phyloP scores from a whole-genome alignment of 2,329 filamentous ascomycete species.

The Ceratocystis lukuohia region DNA sequence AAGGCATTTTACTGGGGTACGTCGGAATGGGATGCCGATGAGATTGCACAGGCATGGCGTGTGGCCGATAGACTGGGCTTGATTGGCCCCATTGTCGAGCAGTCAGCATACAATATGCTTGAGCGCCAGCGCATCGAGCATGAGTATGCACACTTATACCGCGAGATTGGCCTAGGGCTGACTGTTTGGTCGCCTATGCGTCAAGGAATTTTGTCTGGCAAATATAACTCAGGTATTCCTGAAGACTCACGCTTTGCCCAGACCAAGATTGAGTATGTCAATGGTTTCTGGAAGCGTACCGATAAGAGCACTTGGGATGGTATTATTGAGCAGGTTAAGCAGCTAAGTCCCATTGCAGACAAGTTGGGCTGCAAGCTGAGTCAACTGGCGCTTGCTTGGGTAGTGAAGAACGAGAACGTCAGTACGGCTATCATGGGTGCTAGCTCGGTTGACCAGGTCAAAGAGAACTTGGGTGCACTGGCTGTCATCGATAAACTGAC shows the following conservation, averaged over 20 bases:
- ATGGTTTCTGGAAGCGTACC: conserved; percentile 38
- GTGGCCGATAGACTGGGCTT: conserved; percentile 47
- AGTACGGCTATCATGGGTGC: conserved; percentile 49
- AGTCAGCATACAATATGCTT: conserved; percentile 54
- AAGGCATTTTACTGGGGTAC: conserved; percentile 61
- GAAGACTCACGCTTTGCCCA: conserved; percentile 44
- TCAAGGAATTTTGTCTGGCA: conserved; percentile 48
- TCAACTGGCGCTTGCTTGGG: conserved; percentile 48
- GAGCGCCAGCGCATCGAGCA: conserved; percentile 48
- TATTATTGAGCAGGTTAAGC: conserved; percentile 45
- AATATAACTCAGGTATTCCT: conserved; percentile 49
- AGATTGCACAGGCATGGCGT: conserved; percentile 50
- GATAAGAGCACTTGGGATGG: conserved; percentile 40
- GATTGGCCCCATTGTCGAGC: conserved; percentile 52
- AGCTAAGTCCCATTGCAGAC: conserved; percentile 49
- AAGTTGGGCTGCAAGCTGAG: conserved; percentile 45
- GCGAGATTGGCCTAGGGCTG: conserved; percentile 45
- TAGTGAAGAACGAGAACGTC: conserved; percentile 47
- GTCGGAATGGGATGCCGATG: conserved; percentile 52
- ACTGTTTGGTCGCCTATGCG: conserved; percentile 49
- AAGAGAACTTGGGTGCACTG: conserved; percentile 44
- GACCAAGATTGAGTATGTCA: conserved; percentile 42
- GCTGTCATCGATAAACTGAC: conserved; percentile 42
- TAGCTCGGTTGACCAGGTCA: conserved; percentile 44
- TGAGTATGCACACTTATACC: conserved; percentile 48